Evolutionary conservation across 768 basidiomycete species (phyloP), one percentile per base, ranked within the genome.

Genomic region (Phylloporus sp.): DNA sequence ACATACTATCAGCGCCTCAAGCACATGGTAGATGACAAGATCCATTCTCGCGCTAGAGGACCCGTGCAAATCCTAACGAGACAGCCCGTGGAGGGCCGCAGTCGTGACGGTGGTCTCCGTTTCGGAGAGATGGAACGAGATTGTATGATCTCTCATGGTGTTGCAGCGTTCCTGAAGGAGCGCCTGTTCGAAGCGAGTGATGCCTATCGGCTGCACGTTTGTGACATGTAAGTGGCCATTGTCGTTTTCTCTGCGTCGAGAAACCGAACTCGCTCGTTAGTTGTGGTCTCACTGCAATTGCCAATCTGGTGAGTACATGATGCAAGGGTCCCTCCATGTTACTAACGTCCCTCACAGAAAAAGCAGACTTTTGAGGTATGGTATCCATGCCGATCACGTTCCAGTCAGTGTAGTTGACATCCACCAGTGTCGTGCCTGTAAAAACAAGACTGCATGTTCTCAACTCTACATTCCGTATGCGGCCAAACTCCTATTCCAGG

Each of bases 101-200:
- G 89, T 79, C 81, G 96, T 71, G 96, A 98, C 62, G 96, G 96
- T 75, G 96, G 96, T 68, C 71, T 99, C 53, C 92, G 96, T 61
- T 99, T 99, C 76, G 96, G 96, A 76, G 96, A 99, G 78, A 99
- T 99, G 96, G 96, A 99, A 65, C 90, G 92, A 66, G 95, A 97
- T 80, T 98, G 96, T 67, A 99, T 99, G 96, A 95, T 99, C 51
- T 96, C 96, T 20, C 96, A 99, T 72, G 96, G 96, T 64, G 93
- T 98, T 54, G 95, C 96, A 37, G 91, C 82, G 2, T 98, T 98
- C 82, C 69, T 98, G 69, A 97, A 97, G 71, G 96, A 98, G 72
- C 86, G 96, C 48, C 74, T 98, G 65, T 93, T 93, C 58, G 90
- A 93, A 63, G 91, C 89, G 24, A 90, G 87, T 62, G 86, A 93